Percentiles rank a stretch among this genome's conserved stretches.
Conservation (phyloP, 2,329 filamentous ascomycete species). For the Daldinia sp. region DNA sequence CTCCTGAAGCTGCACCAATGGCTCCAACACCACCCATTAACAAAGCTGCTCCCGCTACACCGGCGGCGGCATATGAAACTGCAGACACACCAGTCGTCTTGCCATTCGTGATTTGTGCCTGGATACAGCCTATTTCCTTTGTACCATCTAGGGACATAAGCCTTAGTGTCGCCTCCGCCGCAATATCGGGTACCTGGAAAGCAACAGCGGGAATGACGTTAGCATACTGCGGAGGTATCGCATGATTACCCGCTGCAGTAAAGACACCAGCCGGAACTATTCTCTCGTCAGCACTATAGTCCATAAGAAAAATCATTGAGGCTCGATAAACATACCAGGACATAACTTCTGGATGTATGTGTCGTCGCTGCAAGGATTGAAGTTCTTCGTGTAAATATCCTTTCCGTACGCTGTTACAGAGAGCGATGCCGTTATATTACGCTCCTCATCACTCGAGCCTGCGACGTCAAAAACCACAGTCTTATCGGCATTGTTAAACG, state of each 20-base stretch:
- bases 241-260: slow-evolving; percentile 76
- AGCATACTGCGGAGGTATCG: slow-evolving; percentile 78
- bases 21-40: slow-evolving; percentile 79
- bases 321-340: slow-evolving; percentile 70
- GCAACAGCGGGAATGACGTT: slow-evolving; percentile 86
- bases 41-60: slow-evolving; percentile 86
- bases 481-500: slow-evolving; percentile 81
- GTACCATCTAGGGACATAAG: slow-evolving; percentile 72
- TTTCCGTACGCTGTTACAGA: slow-evolving; percentile 87
- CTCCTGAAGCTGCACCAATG: slow-evolving; percentile 68
- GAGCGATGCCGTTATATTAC: slow-evolving; percentile 84
- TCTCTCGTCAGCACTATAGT: slow-evolving; percentile 41
- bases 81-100: slow-evolving; percentile 81
- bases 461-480: slow-evolving; percentile 84
- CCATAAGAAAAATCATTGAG: background rate
- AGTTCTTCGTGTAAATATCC: slow-evolving; percentile 80
- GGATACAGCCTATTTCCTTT: slow-evolving; percentile 81
- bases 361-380: slow-evolving; percentile 81
- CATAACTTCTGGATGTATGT: slow-evolving; percentile 82
- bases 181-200: slow-evolving; percentile 90
- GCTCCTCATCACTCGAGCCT: slow-evolving; percentile 77
- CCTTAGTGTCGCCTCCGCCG: slow-evolving; percentile 83
- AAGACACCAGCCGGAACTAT: slow-evolving; percentile 81
- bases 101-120: slow-evolving; percentile 85
- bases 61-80: slow-evolving; percentile 85